Evolutionary conservation across 176 grass and related monocot species (phyloP), one percentile per base, ranked within the genome.

Genomic region (Areca catechu): DNA sequence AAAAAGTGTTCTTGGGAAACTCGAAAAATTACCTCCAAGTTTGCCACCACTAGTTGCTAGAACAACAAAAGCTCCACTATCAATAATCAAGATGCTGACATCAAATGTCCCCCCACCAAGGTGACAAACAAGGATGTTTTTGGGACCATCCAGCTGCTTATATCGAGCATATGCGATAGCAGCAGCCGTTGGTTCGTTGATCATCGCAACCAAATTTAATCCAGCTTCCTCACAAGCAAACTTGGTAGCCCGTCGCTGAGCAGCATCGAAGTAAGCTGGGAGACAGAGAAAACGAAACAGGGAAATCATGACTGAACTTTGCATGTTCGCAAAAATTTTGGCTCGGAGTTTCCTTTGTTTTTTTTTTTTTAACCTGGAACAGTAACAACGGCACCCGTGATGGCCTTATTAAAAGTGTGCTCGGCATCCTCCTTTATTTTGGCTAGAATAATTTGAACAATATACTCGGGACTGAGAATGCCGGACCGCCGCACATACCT

Each of bases 111-210:
- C 86, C 75, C 86, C 86, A 71, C 86, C 86, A 25, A 89, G 74
- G 70, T 89, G 77, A 68, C 85, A 89, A 53, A 89, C 77, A 63
- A 89, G 86, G 78, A 89, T 85, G 78, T 89, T 89, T 77, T 85
- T 89, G 37, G 78, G 73, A 0, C 86, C 82, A 58, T 73, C 86
- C 55, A 75, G 81, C 62, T 75, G 85, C 62, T 85, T 83, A 68
- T 89, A 81, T 72, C 85, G 56, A 74, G 81, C 86, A 0, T 89
- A 89, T 34, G 86, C 77, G 61, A 89, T 89, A 74, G 86, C 81
- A 68, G 86, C 86, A 81, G 81, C 86, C 55, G 86, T 89, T 5
- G 86, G 85, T 65, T 88, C 85, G 15, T 83, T 83, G 67, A 88
- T 88, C 49, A 83, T 88, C 71, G 80, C 83, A 68, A 74, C 76